These are phyloP conservation scores for Globisporangium orthogonon DNA, from an alignment of 352 stramenopile genomes.

Conservation along the genomic window DNA sequence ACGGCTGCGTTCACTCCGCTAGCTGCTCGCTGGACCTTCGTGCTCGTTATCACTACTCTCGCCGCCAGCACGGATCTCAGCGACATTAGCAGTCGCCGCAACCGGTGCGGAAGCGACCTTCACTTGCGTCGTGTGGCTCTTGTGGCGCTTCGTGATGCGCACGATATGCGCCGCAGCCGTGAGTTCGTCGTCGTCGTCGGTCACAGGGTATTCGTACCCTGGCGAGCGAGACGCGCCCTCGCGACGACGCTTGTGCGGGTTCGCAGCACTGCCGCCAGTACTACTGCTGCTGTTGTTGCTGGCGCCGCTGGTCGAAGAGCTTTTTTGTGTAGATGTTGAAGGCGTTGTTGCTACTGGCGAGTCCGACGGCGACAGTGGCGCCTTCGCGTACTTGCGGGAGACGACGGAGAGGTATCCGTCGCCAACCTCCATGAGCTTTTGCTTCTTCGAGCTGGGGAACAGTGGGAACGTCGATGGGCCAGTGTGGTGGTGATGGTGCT, in stretches of 20 bases:
- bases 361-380: not conserved
- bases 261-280: constrained; percentile 6
- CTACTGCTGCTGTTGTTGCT: constrained; percentile 6
- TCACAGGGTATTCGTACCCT: constrained; percentile 29
- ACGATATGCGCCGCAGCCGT: constrained; percentile 17
- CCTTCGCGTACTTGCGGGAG: constrained; percentile 19
- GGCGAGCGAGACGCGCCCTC: constrained; percentile 16
- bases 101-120: not conserved
- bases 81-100: not conserved
- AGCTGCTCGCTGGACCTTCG: not conserved
- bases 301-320: not conserved
- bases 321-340: not conserved
- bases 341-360: not conserved
- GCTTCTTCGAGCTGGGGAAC: constrained; percentile 47
- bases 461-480: constrained; percentile 14
- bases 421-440: constrained; percentile 38
- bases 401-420: constrained; percentile 32
- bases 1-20: not conserved
- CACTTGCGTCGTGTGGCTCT: constrained; percentile 14
- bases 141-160: constrained; percentile 43
- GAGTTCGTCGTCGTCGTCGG: constrained; percentile 24
- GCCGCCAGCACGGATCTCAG: not conserved
- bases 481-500: not conserved
- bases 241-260: constrained; percentile 36
- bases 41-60: not conserved